A percentile compares a stretch with the other conserved stretches of the same genome.
phyloP scores from a whole-genome alignment of 805 yeast genomes.

The Candida tibetensis region DNA sequence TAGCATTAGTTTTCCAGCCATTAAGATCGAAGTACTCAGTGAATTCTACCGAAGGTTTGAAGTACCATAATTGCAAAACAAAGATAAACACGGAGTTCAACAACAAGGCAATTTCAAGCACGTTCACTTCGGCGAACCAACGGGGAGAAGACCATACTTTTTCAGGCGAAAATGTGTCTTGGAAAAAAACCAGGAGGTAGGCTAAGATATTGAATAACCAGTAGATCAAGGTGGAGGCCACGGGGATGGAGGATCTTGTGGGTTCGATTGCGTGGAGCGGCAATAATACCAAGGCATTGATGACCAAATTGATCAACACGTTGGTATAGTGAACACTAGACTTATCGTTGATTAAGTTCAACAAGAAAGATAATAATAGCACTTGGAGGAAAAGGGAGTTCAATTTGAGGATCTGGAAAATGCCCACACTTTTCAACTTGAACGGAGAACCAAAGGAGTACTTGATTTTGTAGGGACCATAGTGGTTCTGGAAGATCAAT shows the following conservation, averaged over 20 bases:
- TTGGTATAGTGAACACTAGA: slow-evolving; percentile 1
- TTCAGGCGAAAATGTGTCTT: slow-evolving; percentile 8
- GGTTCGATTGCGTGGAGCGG: slow-evolving; percentile 48
- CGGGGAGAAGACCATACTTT: slow-evolving; percentile 5
- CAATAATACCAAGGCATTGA: slow-evolving; percentile 21
- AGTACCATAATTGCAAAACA: slow-evolving; percentile 2
- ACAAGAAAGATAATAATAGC: slow-evolving; percentile 2
- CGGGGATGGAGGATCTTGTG: slow-evolving; percentile 34
- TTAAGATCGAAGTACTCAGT: slow-evolving; percentile 9
- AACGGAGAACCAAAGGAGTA: slow-evolving; percentile 21
- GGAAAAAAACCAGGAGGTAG: slow-evolving; percentile 1
- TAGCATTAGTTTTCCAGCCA: slow-evolving; percentile 9
- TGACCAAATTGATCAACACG: neutral
- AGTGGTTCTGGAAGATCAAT: slow-evolving; percentile 13
- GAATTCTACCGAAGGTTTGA: slow-evolving; percentile 12
- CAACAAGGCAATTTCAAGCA: slow-evolving; percentile 5
- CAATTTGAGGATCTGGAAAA: slow-evolving; percentile 7
- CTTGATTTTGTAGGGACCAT: slow-evolving; percentile 20
- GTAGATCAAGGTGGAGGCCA: slow-evolving; percentile 37
- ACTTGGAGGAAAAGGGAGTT: slow-evolving; percentile 7
- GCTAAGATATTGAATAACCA: slow-evolving; percentile 29
- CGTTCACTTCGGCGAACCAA: slow-evolving; percentile 1
- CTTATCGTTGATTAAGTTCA: neutral
- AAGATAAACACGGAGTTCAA: slow-evolving; percentile 3
- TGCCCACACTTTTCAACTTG: slow-evolving; percentile 7